Evolutionary conservation across 164 flowering plant genomes (phyloP), one percentile per base, ranked within the genome.

Genomic region (Buxus sempervirens): DNA sequence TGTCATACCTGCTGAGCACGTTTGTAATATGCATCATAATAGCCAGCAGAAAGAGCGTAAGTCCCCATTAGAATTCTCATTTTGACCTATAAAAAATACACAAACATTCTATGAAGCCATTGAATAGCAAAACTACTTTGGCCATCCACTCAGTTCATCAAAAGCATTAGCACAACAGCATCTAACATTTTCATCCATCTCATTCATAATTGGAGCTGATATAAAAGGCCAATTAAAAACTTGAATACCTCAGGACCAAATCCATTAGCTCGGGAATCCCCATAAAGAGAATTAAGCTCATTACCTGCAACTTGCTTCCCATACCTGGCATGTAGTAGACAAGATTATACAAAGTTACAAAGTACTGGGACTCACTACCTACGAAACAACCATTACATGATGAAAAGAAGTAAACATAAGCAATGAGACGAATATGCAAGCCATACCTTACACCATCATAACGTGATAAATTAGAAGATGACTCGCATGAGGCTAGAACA

Each of bases 11-110:
- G 93, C 74, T 95, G 99, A 10, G 99, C 97, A 75, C 96, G 92
- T 80, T 95, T 95, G 86, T 95, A 95, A 77, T 92, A 95, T 59
- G 96, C 97, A 88, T 95, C 99, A 84, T 90, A 95, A 77, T 95
- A 95, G 66, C 99, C 99, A 78, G 97, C 93, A 36, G 99, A 95
- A 71, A 95, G 96, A 57, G 96, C 97, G 81, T 90, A 95, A 45
- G 97, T 95, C 66, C 99, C 99, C 92, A 84, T 95, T 54, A 95
- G 74, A 70, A 95, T 91, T 83, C 99, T 88, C 94, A 79, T 90
- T 80, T 95, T 92, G 38, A 95, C 98, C 98, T 95, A 85, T 38
- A 72, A 23, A 68, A 73, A 64, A 28, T 60, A 19, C 3, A 20
- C 16, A 65, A 54, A 45, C 5, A 36, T n/a, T 22, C 24, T 45